These are phyloP conservation scores for Lunasporangiospora selenospora DNA, from an alignment of 192 early-diverging fungal genomes.

Conservation along the genomic window DNA sequence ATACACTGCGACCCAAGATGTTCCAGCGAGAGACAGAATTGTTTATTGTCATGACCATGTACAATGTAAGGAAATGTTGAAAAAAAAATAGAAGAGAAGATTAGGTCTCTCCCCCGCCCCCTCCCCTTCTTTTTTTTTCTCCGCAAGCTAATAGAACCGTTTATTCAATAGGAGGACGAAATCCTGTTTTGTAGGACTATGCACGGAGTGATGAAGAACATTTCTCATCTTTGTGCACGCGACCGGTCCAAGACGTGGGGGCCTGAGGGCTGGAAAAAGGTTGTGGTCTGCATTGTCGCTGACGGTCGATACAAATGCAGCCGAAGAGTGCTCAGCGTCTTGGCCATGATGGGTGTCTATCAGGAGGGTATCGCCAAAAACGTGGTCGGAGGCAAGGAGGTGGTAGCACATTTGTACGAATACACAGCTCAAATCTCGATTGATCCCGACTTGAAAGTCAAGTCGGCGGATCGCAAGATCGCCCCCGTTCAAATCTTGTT, in stretches of 20 bases:
- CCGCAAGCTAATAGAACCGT: not conserved
- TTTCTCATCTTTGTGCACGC: slow-evolving; percentile 72
- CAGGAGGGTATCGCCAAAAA: slow-evolving; percentile 77
- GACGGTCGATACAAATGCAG: slow-evolving; percentile 79
- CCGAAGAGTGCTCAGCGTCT: slow-evolving; percentile 64
- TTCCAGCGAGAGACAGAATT: slow-evolving; percentile 82
- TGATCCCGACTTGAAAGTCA: slow-evolving; percentile 60
- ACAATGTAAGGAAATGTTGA: slow-evolving; percentile 51
- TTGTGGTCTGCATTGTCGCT: slow-evolving; percentile 78
- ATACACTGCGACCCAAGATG: slow-evolving; percentile 72
- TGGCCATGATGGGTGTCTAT: slow-evolving; percentile 80
- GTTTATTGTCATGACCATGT: slow-evolving; percentile 95
- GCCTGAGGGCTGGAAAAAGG: slow-evolving; percentile 78
- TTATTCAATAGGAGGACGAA: slow-evolving; percentile 78
- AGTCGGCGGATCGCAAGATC: slow-evolving; percentile 53
- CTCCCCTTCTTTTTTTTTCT: not conserved
- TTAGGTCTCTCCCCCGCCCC: no score
- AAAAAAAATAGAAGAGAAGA: not conserved
- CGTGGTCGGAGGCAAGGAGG: slow-evolving; percentile 66
- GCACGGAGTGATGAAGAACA: slow-evolving; percentile 89
- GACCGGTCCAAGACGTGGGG: slow-evolving; percentile 72
- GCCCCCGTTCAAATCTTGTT: slow-evolving; percentile 80
- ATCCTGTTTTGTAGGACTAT: slow-evolving; percentile 90
- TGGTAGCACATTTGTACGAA: slow-evolving; percentile 75
- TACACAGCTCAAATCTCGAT: slow-evolving; percentile 66